A percentile compares a stretch with the other conserved stretches of the same genome.
These are phyloP conservation scores for Persicaria tinctoria DNA, from an alignment of 148 eudicot species.

Conservation along the genomic window DNA sequence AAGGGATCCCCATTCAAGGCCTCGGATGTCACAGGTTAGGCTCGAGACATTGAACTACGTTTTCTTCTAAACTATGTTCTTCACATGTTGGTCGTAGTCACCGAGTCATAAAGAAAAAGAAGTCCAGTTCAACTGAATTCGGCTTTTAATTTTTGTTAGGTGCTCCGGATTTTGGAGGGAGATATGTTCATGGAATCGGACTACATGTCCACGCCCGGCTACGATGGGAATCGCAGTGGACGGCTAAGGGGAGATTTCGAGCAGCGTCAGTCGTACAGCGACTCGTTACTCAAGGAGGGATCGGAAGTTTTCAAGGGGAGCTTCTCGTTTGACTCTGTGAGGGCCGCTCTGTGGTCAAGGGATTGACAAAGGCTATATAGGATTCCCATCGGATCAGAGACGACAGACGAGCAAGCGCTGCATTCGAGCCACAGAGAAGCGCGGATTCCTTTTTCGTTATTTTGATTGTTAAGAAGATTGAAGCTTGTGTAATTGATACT, in stretches of 20 bases:
- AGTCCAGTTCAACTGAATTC: not conserved
- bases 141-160: slow-evolving; percentile 30
- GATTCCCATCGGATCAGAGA: not conserved
- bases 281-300: not conserved
- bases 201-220: slow-evolving; percentile 12
- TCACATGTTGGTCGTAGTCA: not conserved
- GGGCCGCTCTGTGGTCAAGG: slow-evolving; percentile 12
- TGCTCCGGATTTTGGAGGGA: slow-evolving; percentile 67
- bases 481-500: not conserved
- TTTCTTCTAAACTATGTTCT: not conserved
- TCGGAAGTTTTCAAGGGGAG: slow-evolving; percentile 12
- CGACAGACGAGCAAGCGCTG: not conserved
- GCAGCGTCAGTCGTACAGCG: slow-evolving; percentile 8
- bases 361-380: slow-evolving; percentile 5
- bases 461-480: not conserved
- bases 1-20: slow-evolving; percentile 66
- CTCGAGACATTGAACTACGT: not conserved
- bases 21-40: slow-evolving; percentile 94
- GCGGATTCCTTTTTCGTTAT: not conserved
- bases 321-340: slow-evolving; percentile 10
- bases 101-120: not conserved
- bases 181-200: slow-evolving; percentile 20
- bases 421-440: not conserved
- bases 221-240: slow-evolving; percentile 10
- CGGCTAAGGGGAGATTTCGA: slow-evolving; percentile 3